Base-by-base conservation (phyloP, 495 filamentous ascomycete genomes). In the Lophiostoma macrostomum region DNA sequence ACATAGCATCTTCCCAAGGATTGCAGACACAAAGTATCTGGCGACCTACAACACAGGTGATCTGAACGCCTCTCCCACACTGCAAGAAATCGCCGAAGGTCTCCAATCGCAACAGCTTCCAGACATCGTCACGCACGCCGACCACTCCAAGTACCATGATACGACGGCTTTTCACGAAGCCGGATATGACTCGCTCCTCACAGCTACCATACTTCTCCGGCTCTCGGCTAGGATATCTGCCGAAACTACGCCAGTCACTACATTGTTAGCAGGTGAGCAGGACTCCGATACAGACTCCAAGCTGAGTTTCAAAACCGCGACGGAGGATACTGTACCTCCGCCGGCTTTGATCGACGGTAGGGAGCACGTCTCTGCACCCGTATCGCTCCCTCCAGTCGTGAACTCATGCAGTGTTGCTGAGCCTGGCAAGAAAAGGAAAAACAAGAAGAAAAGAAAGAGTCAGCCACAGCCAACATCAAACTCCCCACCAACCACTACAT, bases 1-100 rank as follows among this genome's bases (percentile, higher is more conserved):
- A 18, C 74, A 82, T 53, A 39, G 68, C 24, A 55, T 82, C 5
- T 91, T 91, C 63, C 87, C 89, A 0, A 45, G 75, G 14, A 67
- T 93, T 13, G 69, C 90, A 5, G 89, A 94, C 60, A 91, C 88
- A 0, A 91, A 91, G 60, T 90, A 83, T 53, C 74, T 95, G 46
- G 78, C 80, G 16, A 83, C 80, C 5, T 72, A 78, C 51, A 71
- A 73, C 61, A 72, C 73, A 63, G 73, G 76, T 32, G 73, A 72
- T 19, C 74, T 73, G 13, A 75, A 80, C 10, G 71, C 75, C 45
- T 65, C 59, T 16, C 71, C 78, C 2, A 77, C 77, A 13, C 60
- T 86, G 28, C 67, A 76, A 28, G 70, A 76, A 16, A 69, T 83
- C 34, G 72, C 76, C 42, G 53, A 69, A 19, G 68, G 63, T 31